A percentile compares a stretch with the other conserved stretches of the same genome.
Evolutionary conservation across 1,284 basidiomycete genomes (phyloP).

Genomic region (Pascua sp.): DNA sequence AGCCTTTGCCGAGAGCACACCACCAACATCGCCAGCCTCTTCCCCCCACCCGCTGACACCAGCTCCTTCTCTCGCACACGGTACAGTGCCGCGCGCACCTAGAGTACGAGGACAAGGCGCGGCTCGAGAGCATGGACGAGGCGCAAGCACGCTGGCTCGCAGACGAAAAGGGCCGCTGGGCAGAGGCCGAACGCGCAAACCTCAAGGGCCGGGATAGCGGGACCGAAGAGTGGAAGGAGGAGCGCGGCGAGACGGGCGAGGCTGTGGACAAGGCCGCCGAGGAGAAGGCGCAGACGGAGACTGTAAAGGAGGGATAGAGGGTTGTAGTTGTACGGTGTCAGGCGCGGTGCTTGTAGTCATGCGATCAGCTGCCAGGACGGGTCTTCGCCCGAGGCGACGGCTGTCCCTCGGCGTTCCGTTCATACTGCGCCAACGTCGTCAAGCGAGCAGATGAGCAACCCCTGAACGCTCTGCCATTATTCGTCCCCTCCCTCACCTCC

Average conservation of each 20-base stretch:
- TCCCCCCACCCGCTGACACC: not conserved
- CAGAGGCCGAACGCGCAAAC: slow-evolving; percentile 29
- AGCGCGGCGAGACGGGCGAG: slow-evolving; percentile 40
- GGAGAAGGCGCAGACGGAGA: not conserved
- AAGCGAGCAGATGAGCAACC: no score
- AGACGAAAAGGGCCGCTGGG: slow-evolving; percentile 30
- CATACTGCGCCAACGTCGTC: no score
- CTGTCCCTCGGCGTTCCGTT: no score
- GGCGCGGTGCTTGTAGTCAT: no score
- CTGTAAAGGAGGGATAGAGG: no score
- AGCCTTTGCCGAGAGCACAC: no score
- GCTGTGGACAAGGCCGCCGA: slow-evolving; percentile 7
- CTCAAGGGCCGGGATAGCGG: slow-evolving; percentile 48
- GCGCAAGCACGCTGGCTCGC: slow-evolving; percentile 37
- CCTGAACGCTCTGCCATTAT: no score
- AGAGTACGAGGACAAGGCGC: slow-evolving; percentile 12
- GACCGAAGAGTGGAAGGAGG: slow-evolving; percentile 50
- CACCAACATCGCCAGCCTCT: no score
- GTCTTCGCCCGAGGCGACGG: no score
- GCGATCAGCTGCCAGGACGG: no score
- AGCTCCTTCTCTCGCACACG: slow-evolving; percentile 29
- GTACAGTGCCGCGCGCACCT: slow-evolving; percentile 15
- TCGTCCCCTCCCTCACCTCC: no score
- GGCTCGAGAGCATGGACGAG: slow-evolving; percentile 38
- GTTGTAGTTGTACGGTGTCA: no score